These are phyloP conservation scores for Akanthomyces lecanii DNA, from an alignment of 2,329 filamentous ascomycete genomes.

Conservation along the genomic window DNA sequence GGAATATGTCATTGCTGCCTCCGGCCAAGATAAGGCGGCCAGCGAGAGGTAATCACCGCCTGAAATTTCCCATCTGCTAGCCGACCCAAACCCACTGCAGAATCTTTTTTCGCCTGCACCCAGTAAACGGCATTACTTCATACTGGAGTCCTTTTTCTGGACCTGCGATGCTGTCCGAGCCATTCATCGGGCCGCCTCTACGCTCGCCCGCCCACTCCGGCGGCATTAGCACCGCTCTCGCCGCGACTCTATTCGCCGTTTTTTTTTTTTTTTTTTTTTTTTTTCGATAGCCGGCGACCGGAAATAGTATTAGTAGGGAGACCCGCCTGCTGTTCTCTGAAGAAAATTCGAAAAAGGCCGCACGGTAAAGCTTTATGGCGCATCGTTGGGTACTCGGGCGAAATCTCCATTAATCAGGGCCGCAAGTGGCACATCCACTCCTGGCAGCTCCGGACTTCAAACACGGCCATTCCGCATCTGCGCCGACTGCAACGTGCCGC, in stretches of 20 bases:
- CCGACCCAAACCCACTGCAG: neutral
- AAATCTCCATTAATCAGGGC: constrained; percentile 6
- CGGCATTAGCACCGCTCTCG: too few relatives aligned
- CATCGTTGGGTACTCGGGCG: too few relatives aligned
- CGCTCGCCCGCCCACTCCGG: neutral
- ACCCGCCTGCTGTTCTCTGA: neutral
- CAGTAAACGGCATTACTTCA: neutral
- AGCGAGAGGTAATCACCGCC: neutral
- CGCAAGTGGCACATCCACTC: neutral
- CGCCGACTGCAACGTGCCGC: neutral
- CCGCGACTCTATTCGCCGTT: too few relatives aligned
- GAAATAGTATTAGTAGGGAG: neutral
- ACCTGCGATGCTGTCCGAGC: neutral
- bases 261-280: too few relatives aligned
- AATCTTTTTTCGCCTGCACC: neutral
- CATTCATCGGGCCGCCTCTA: neutral
- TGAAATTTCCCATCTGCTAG: neutral
- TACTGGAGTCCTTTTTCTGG: neutral
- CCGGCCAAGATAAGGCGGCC: neutral
- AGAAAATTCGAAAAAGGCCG: neutral
- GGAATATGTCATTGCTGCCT: neutral
- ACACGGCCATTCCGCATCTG: constrained; percentile 11
- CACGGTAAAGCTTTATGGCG: too few relatives aligned
- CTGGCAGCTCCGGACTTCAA: constrained; percentile 9
- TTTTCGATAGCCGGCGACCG: constrained; percentile 1